Evolutionary conservation across 352 stramenopile species (phyloP), one percentile per base, ranked within the genome.

Genomic region (Stephanocyclus meneghinianus): DNA sequence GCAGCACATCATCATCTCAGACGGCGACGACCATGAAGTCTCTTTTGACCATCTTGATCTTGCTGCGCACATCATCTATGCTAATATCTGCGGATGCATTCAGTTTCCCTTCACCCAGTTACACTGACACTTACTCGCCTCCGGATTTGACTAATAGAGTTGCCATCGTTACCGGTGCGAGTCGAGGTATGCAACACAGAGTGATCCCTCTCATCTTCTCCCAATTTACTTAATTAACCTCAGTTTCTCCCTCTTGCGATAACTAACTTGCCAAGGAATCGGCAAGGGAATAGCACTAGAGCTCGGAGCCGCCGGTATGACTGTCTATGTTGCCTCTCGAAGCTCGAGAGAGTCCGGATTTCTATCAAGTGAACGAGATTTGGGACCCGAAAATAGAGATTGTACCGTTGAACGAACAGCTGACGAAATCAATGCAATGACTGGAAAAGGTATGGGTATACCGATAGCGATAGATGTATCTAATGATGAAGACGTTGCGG

Each of bases 231-330:
- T 4, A 51, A 51, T 18, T 51, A 51, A 51, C 45, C 2, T 51
- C 10, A 51, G 45, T 21, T 51, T 18, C 11, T 9, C 10, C n/a
- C 2, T 51, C 2, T 40, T 40, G 32, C 32, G 32, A 40, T 40
- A 2, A 9, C n/a, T 2, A 51, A 51, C 7, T 6, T 59, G 2
- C 10, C 7, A 26, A 59, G 90, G 90, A 0, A 93, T 94, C 47
- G 90, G 90, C 0, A 85, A 86, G 47, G 90, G 88, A 15, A 93
- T 93, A 72, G 88, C 90, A 10, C 30, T 93, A 16, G 86, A 92
- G 80, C 69, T 93, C n/a, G 88, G 86, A 35, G 42, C 35, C 13
- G 77, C 75, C 0, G 88, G 88, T 15, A 82, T 76, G 60, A 92
- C 65, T 0, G 88, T 93, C 0, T 93, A 94, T 55, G 62, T 81